Base-by-base conservation (phyloP, 2,329 filamentous ascomycete species). In the Trichoderma brevicompactum region DNA sequence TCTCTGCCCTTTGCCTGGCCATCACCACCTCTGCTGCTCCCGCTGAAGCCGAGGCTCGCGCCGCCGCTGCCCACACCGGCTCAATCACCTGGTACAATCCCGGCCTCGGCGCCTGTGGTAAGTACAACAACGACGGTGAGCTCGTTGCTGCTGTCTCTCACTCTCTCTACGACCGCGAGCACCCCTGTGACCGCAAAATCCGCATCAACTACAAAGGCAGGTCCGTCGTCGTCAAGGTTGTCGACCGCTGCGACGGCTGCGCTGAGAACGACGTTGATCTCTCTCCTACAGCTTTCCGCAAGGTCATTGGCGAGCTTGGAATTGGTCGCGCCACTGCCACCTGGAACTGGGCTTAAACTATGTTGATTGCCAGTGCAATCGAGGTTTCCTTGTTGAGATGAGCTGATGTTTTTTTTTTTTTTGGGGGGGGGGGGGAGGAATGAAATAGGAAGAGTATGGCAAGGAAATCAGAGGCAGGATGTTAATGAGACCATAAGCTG, bases 61-160 rank as follows among this genome's bases (percentile, higher is more conserved):
- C 49, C 9, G 41, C 60, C 28, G 50, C 38, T 43, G n/a, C 41
- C 13, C 23, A 38, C 55, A 53, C 44, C 12, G 69, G 69, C 40
- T 32, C 43, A 23, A 53, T 69, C 28, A 73, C 78, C 17, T 94
- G 88, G 78, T 94, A 90, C 74, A 78, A 80, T 17, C 85, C 89
- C 0, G 80, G 76, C 3, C 80, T 92, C 4, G 91, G 91, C 12
- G 87, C 90, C 0, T 94, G 92, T 73, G 91, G 91, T 5, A 76
- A 83, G 38, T 81, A 77, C 1, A 86, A 84, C 61, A 76, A 73
- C 1, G 79, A 81, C 7, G 76, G 74, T 7, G 88, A 92, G 65
- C 72, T 82, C 65, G 85, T 94, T 46, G 88, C 85, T 41, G 85
- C 91, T 0, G 82, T 94, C 0, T 89, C 88, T 2, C 85, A 89